These are phyloP conservation scores for Coffea canephora DNA, from an alignment of 257 asterid genomes.

Conservation along the genomic window DNA sequence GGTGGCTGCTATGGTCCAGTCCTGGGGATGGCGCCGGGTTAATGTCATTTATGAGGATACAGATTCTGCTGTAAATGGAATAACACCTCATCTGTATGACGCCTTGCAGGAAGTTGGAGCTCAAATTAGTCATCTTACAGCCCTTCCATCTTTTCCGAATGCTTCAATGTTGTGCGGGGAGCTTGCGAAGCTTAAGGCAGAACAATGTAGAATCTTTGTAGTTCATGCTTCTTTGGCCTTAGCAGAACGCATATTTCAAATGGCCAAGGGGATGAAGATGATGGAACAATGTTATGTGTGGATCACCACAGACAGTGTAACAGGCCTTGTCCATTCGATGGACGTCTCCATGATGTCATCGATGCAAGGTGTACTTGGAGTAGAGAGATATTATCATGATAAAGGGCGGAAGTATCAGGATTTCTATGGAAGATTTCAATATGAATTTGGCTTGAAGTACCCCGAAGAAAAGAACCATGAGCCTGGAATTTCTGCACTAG, in stretches of 20 bases:
- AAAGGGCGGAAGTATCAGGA: conserved; percentile 11
- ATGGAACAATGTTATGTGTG: conserved; percentile 36
- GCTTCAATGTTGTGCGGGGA: conserved; percentile 15
- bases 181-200: conserved; percentile 25
- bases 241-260: conserved; percentile 20
- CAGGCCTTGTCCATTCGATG: conserved; percentile 31
- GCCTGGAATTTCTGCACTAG: conserved; percentile 30
- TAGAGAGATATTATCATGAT: conserved; percentile 12
- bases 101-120: conserved; percentile 28
- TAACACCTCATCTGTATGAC: conserved; percentile 25
- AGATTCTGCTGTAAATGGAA: conserved; percentile 18
- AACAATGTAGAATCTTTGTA: conserved; percentile 39
- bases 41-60: conserved; percentile 40
- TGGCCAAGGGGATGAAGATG: conserved; percentile 36
- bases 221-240: conserved; percentile 28
- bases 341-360: conserved; percentile 19
- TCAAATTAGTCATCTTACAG: conserved; percentile 23
- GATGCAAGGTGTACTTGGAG: conserved; percentile 38
- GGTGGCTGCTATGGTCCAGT: conserved; percentile 25
- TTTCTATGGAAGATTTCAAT: conserved; percentile 18
- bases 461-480: conserved; percentile 30
- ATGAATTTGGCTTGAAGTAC: conserved; percentile 10
- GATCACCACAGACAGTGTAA: conserved; percentile 32
- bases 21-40: conserved; percentile 36
- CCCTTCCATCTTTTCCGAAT: conserved; percentile 21